Percentiles rank a stretch among this genome's conserved stretches.
phyloP scores from a whole-genome alignment of 345 rosid species.

The rapeseed (Brassica napus) region Da-Ae NC_063444.1:3246501-3247000 shows the following conservation, averaged over 20 bases:
- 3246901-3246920: conserved; percentile 10
- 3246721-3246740: conserved; percentile 6
- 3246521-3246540: too few species aligned
- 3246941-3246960: not conserved
- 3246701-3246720: conserved; percentile 32
- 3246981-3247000: conserved; percentile 1
- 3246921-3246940: conserved; percentile 12
- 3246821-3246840: conserved; percentile 31
- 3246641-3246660: not conserved
- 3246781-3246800: conserved; percentile 33
- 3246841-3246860: conserved; percentile 38
- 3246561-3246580: too few species aligned
- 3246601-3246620: conserved; percentile 38
- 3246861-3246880: conserved; percentile 12
- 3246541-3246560: too few species aligned
- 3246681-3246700: conserved; percentile 26
- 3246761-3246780: conserved; percentile 27
- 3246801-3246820: conserved; percentile 32
- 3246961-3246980: too few species aligned
- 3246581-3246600: conserved; percentile 46
- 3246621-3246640: conserved; percentile 42
- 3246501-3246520: too few species aligned
- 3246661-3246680: conserved; percentile 43
- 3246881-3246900: not conserved
- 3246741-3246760: not conserved